Conservation (phyloP, 2,329 filamentous ascomycete genomes). For the Alternaria dauci region DNA sequence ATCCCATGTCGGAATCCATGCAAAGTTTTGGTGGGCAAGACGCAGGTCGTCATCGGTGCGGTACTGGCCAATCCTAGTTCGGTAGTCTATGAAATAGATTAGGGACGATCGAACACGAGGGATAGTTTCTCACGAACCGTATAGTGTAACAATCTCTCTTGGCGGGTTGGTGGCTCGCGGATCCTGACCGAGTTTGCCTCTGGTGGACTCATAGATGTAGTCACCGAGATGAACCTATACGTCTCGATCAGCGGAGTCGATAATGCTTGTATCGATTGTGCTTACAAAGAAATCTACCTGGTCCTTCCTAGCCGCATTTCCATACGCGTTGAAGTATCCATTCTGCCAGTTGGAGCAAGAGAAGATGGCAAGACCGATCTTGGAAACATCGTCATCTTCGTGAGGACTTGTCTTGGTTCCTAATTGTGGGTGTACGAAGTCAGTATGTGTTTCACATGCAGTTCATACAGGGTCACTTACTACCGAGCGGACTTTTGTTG, state of each 20-base stretch:
- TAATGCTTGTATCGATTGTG: neutral
- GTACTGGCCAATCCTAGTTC: slow-evolving; percentile 52
- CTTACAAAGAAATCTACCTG: slow-evolving; percentile 65
- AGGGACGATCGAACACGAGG: neutral
- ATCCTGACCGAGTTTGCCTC: slow-evolving; percentile 37
- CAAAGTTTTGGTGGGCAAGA: slow-evolving; percentile 51
- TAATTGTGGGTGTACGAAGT: no score
- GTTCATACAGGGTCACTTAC: no score
- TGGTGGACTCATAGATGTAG: slow-evolving; percentile 54
- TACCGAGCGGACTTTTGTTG: slow-evolving; percentile 68
- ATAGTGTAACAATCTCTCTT: slow-evolving; percentile 52
- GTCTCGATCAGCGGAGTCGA: slow-evolving; percentile 18
- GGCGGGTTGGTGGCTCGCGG: slow-evolving; percentile 39
- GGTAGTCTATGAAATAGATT: slow-evolving; percentile 45
- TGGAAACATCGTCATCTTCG: slow-evolving; percentile 63
- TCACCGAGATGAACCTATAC: slow-evolving; percentile 54
- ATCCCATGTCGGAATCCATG: slow-evolving; percentile 60
- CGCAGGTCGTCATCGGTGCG: slow-evolving; percentile 53
- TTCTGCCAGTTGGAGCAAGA: slow-evolving; percentile 67
- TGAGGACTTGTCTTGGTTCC: slow-evolving; percentile 73
- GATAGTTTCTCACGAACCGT: slow-evolving; percentile 26
- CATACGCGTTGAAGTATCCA: slow-evolving; percentile 61
- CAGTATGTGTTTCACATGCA: fast-evolving
- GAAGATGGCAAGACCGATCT: slow-evolving; percentile 72
- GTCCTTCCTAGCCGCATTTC: slow-evolving; percentile 51